These are phyloP conservation scores for Termitomyces sp. DNA, from an alignment of 768 basidiomycete species.

Conservation along the genomic window DNA sequence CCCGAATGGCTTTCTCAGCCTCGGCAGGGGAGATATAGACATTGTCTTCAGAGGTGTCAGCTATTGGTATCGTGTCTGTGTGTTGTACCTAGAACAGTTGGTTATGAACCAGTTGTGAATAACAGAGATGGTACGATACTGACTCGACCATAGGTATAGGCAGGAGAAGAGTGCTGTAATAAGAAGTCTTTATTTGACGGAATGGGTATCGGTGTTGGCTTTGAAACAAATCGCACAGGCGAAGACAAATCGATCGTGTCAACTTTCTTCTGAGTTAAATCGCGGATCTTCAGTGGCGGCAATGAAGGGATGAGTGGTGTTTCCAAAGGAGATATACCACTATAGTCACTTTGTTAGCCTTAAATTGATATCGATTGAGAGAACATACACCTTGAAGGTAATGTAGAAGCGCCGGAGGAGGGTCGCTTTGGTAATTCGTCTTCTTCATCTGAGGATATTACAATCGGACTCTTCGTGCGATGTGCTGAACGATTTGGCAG, in stretches of 20 bases:
- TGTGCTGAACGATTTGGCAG: slow-evolving; percentile 8
- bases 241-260: slow-evolving; percentile 12
- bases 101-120: background rate
- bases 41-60: slow-evolving; percentile 25
- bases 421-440: slow-evolving; percentile 18
- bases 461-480: slow-evolving; percentile 15
- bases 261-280: slow-evolving; percentile 10
- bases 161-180: slow-evolving; percentile 6
- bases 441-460: slow-evolving; percentile 38
- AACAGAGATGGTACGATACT: background rate
- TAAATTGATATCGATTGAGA: background rate
- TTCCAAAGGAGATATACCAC: background rate
- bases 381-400: slow-evolving; percentile 13
- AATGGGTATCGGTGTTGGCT: slow-evolving; percentile 27
- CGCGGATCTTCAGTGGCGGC: slow-evolving; percentile 9
- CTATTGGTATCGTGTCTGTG: slow-evolving; percentile 30
- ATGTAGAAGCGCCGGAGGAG: background rate
- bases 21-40: slow-evolving; percentile 43
- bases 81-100: slow-evolving; percentile 16
- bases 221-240: slow-evolving; percentile 11
- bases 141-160: background rate
- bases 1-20: slow-evolving; percentile 75
- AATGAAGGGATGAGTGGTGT: slow-evolving; percentile 5
- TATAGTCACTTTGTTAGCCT: background rate
- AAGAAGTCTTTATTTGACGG: slow-evolving; percentile 31